A percentile compares a stretch with the other conserved stretches of the same genome.
Conservation (phyloP, 1,139 yeast species). For the Debaryomyces sp. region DNA sequence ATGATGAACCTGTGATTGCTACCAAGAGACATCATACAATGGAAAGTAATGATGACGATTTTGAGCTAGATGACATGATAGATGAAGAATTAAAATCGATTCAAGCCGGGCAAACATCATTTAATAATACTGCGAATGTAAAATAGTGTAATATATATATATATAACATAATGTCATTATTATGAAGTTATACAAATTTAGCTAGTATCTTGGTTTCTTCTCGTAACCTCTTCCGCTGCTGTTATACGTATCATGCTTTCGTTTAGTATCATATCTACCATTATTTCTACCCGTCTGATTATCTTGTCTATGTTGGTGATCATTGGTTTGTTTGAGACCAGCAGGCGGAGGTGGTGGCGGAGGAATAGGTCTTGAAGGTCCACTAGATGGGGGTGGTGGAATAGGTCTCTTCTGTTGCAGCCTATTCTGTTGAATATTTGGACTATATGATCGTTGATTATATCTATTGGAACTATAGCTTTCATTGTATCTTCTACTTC, state of each 20-base stretch:
- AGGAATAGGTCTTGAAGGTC: constrained; percentile 14
- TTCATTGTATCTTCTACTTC: constrained; percentile 8
- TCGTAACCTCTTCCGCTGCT: constrained; percentile 31
- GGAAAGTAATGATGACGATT: constrained; percentile 14
- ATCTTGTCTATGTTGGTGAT: constrained; percentile 8
- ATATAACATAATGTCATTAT: constrained; percentile 5
- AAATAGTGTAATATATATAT: constrained; percentile 10
- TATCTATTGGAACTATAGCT: constrained; percentile 6
- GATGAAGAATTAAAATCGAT: constrained; percentile 32
- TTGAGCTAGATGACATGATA: constrained; percentile 31
- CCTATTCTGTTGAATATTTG: constrained; percentile 1
- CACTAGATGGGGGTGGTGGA: constrained; percentile 22
- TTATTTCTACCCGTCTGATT: constrained; percentile 9
- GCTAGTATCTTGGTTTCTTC: constrained; percentile 35
- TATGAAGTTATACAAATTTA: background rate
- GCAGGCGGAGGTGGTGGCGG: constrained; percentile 27
- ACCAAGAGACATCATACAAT: background rate
- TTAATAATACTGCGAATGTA: constrained; percentile 9
- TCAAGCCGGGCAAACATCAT: constrained; percentile 18
- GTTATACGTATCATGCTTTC: constrained; percentile 27
- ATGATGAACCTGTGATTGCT: constrained; percentile 5
- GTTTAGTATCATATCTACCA: constrained; percentile 21
- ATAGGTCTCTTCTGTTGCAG: constrained; percentile 11
- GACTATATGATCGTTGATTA: constrained; percentile 6
- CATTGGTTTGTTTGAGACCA: constrained; percentile 18